Base-by-base conservation (phyloP, 345 rosid genomes). In the Rhodomyrtus tomentosa region DNA sequence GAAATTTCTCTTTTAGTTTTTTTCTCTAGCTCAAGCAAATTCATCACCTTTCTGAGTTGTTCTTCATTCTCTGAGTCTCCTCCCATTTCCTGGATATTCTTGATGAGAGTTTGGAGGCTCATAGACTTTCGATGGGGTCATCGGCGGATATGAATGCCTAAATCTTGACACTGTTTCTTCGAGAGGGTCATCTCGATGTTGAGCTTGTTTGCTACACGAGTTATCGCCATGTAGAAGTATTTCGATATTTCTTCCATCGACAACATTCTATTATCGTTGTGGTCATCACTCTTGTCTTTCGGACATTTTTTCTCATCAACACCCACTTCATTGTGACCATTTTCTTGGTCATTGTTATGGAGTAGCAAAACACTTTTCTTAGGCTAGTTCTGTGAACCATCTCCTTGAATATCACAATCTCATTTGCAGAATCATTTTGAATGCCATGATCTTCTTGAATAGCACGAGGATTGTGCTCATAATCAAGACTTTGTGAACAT, bases 41-140 rank as follows among this genome's bases (percentile, higher is more conserved):
- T n/a, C n/a, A n/a, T n/a, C n/a, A n/a, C n/a, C n/a, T n/a, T n/a
- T n/a, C n/a, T n/a, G n/a, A n/a, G n/a, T n/a, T n/a, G n/a, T n/a
- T n/a, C n/a, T n/a, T n/a, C n/a, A n/a, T n/a, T n/a, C n/a, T n/a
- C n/a, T n/a, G n/a, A n/a, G n/a, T n/a, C n/a, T n/a, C n/a, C n/a
- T n/a, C n/a, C n/a, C n/a, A n/a, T n/a, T n/a, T n/a, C n/a, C n/a
- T n/a, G n/a, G n/a, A n/a, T n/a, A n/a, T n/a, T n/a, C n/a, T n/a
- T n/a, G n/a, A n/a, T n/a, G n/a, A n/a, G n/a, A n/a, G n/a, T n/a
- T n/a, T n/a, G n/a, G n/a, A n/a, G n/a, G n/a, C 96, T 93, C 90
- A 91, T 93, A 82, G 94, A 92, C 87, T 94, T 94, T 86, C 94
- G 54, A 29, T 92, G 96, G 48, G 98, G 98, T 95, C 97, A 95